Base-by-base conservation (phyloP, 805 yeast genomes). In the Saccharomyces mikatae region DNA sequence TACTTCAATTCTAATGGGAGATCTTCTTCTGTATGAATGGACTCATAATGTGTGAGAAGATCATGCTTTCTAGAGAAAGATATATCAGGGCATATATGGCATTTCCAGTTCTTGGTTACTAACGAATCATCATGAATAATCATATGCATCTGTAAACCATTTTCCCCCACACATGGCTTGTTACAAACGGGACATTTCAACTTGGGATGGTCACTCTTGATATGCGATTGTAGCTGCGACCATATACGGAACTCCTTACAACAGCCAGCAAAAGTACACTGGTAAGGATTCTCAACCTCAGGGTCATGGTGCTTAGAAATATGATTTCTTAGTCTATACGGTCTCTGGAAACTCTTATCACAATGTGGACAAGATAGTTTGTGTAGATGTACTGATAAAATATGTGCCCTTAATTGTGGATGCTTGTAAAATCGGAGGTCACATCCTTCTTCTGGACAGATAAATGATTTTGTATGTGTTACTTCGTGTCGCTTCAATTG, bases 401-500 rank as follows among this genome's bases (percentile, higher is more conserved):
- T 71, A 69, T 94, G 97, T 49, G 85, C 86, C 52, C 87, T 76
- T 54, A 89, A 74, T 14, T 88, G 83, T 56, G 87, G 88, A 67
- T 86, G 89, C 60, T 86, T 86, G 63, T 83, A 80, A 63, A 89
- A 92, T 0, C 82, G 68, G 60, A 82, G 88, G 0, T 61, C 58
- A 64, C 99, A 94, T 2, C 75, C 80, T 26, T 77, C 84, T 59
- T 77, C 73, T 1, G 77, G 62, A 67, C 97, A 89, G 26, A 59
- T 56, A 62, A 83, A 84, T 1, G 89, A 80, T 58, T 78, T 77
- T 3, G 82, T 81, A 67, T 94, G 98, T 1, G 96, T 86, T 41
- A 80, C 77, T 70, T 85, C 89, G 68, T 94, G 99, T 52, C 96
- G 77, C 57, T 78, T 80, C 54, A 89, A 74, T 64, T 91, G 97